Conservation (phyloP, 495 filamentous ascomycete species). For the Parathielavia hyrcaniae region DNA sequence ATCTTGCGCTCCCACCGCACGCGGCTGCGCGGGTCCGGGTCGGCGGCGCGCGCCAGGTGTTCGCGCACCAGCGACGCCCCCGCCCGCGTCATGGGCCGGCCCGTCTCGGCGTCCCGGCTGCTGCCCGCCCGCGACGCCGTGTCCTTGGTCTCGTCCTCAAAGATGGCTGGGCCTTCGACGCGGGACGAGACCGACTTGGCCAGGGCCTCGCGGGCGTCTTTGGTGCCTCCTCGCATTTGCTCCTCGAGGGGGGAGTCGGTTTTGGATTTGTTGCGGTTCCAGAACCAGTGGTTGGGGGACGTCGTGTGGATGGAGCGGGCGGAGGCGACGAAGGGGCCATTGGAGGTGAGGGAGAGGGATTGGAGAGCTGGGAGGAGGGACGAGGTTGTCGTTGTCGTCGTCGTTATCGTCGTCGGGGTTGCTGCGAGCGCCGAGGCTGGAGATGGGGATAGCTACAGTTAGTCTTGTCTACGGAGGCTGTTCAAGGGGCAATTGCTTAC, state of each 20-base stretch:
- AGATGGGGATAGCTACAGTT: neutral
- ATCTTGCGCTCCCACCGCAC: constrained; percentile 75
- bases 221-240: constrained; percentile 11
- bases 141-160: constrained; percentile 47
- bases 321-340: constrained; percentile 5
- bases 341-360: constrained; percentile 21
- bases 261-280: constrained; percentile 18
- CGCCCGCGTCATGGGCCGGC: neutral
- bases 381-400: constrained; percentile 8
- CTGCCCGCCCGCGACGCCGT: neutral
- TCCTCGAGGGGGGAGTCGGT: neutral
- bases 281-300: constrained; percentile 32
- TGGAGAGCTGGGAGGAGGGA: constrained; percentile 26
- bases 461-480: neutral
- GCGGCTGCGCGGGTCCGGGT: constrained; percentile 62
- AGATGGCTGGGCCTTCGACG: constrained; percentile 51
- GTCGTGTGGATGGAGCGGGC: constrained; percentile 31
- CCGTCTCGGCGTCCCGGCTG: neutral
- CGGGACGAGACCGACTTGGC: constrained; percentile 25
- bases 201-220: constrained; percentile 32
- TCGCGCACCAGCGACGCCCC: constrained; percentile 33
- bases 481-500: constrained; percentile 28
- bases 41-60: constrained; percentile 51
- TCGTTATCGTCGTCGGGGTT: constrained; percentile 12
- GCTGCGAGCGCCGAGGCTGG: constrained; percentile 15